Evolutionary conservation across 2,329 filamentous ascomycete species (phyloP).

Genomic region (Penicillium occitanis): DNA sequence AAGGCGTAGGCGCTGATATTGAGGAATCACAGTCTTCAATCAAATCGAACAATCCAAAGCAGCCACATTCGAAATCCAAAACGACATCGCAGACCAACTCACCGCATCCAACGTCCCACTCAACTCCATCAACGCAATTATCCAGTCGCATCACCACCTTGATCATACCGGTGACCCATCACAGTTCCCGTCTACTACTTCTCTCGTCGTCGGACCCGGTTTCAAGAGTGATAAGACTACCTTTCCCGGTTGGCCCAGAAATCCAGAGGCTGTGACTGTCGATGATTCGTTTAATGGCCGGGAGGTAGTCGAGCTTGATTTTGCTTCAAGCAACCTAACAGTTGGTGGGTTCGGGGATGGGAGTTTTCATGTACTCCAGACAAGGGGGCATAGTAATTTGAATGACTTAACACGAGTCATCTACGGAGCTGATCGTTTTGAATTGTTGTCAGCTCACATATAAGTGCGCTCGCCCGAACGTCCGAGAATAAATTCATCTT

Average conservation of each 20-base stretch:
- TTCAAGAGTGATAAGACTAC: conserved; percentile 23
- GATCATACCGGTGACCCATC: conserved; percentile 33
- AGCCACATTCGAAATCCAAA: conserved; percentile 1
- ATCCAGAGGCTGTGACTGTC: conserved; percentile 25
- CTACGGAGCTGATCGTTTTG: neutral
- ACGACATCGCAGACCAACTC: conserved; percentile 31
- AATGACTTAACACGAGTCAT: too few relatives aligned
- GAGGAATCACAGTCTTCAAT: neutral
- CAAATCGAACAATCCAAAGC: conserved; percentile 7
- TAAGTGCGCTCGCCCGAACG: conserved; percentile 47
- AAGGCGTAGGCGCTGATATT: neutral
- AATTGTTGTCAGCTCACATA: conserved; percentile 7
- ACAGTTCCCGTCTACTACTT: conserved; percentile 27
- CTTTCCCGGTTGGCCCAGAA: conserved; percentile 26
- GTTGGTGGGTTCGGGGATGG: conserved; percentile 54
- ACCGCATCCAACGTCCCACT: conserved; percentile 22
- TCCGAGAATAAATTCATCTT: conserved; percentile 26
- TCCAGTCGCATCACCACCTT: conserved; percentile 34
- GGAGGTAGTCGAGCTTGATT: conserved; percentile 26
- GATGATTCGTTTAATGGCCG: conserved; percentile 23
- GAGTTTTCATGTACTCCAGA: conserved; percentile 53
- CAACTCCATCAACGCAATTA: conserved; percentile 29
- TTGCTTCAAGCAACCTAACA: conserved; percentile 7
- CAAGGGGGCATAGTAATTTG: conserved; percentile 13
- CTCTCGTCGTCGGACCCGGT: conserved; percentile 29